A percentile compares a stretch with the other conserved stretches of the same genome.
phyloP scores from a whole-genome alignment of 768 basidiomycete species.

The Amanita rubescens region DNA sequence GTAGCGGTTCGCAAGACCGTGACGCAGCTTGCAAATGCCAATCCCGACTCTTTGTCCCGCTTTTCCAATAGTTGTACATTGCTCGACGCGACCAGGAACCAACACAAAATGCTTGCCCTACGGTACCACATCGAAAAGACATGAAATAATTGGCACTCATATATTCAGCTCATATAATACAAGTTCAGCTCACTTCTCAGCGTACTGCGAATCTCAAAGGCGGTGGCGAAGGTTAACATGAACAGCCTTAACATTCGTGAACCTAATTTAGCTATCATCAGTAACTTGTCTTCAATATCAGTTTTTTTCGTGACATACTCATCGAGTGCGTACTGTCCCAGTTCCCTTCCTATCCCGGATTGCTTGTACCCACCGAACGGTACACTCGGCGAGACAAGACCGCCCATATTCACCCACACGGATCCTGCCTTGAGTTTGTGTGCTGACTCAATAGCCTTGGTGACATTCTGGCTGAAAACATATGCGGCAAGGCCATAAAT shows the following conservation, averaged over 20 bases:
- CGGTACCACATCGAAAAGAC: too few species aligned
- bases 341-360: constrained; percentile 19
- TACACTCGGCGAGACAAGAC: not conserved
- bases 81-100: too few species aligned
- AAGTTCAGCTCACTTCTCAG: too few species aligned
- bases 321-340: constrained; percentile 21
- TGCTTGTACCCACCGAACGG: constrained; percentile 18
- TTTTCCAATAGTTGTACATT: too few species aligned
- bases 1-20: too few species aligned
- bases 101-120: too few species aligned
- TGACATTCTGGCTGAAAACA: constrained; percentile 55
- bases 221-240: constrained; percentile 49
- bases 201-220: constrained; percentile 12
- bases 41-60: too few species aligned
- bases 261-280: constrained; percentile 28
- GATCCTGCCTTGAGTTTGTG: constrained; percentile 61
- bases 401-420: constrained; percentile 32
- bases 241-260: constrained; percentile 63
- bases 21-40: too few species aligned
- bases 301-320: constrained; percentile 10
- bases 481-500: constrained; percentile 63
- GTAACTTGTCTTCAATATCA: too few species aligned
- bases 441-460: constrained; percentile 31
- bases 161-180: too few species aligned
- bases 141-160: too few species aligned